Base-by-base conservation (phyloP, 2,329 filamentous ascomycete species). In the Zasmidium cellare region DNA sequence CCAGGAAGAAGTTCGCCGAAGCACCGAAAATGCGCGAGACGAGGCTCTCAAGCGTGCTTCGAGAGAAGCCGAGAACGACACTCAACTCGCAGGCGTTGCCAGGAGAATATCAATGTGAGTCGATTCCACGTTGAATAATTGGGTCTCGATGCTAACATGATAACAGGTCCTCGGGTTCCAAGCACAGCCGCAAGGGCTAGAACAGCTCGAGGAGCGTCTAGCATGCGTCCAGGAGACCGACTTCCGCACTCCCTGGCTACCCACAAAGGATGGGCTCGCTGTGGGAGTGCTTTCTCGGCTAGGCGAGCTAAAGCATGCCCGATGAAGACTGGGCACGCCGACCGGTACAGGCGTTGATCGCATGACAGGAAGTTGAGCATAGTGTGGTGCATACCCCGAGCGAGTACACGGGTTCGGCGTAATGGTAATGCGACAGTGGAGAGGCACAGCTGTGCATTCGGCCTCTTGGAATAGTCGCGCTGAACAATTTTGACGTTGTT, bases 61-160 rank as follows among this genome's bases (percentile, higher is more conserved):
- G 45, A 84, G 88, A 60, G 92, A 97, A 66, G 94, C 94, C 19
- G 92, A 96, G 65, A 96, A 97, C 72, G 94, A 97, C 71, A 86
- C 87, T 72, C 90, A 90, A 69, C 77, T 99, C 70, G 90, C 93
- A 68, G 87, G 89, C 62, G 85, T 99, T 59, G 94, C 92, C 23
- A 84, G 94, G 76, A 86, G 93, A 74, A 89, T 99, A 70, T 97
- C 92, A 88, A 96, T 96, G 94, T 97, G 24, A 41, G 45, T 24
- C n/a, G 9, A 9, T 23, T 6, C 19, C 31, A 28, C 22, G 16
- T 41, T 41, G 35, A 6, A 9, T 20, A 18, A 28, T 18, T 19
- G 19, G 16, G 22, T 20, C 11, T 11, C 22, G 23, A 23, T 41
- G 45, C 53, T 50, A 46, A 47, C 45, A 38, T 11, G 9, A 6